Conservation (phyloP, 495 filamentous ascomycete species). For the Astrocystis sublimbata region DNA sequence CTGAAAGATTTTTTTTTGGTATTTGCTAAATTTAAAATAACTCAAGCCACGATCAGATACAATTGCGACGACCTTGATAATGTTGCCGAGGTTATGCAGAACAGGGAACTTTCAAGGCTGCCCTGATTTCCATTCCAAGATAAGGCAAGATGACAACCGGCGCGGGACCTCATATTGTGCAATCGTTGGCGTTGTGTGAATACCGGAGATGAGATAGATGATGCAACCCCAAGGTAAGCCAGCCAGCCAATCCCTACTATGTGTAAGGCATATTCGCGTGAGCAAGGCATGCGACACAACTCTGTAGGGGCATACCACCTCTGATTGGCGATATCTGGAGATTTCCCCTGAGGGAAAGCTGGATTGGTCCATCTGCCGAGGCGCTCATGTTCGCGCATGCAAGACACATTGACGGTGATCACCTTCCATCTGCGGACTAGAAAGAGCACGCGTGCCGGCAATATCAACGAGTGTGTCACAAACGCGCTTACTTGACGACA, state of each 20-base stretch:
- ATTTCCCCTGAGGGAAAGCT: constrained; percentile 32
- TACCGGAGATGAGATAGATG: constrained; percentile 23
- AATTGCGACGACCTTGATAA: neutral
- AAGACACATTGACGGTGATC: constrained; percentile 30
- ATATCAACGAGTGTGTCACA: constrained; percentile 16
- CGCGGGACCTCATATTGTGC: constrained; percentile 30
- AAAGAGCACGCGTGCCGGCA: constrained; percentile 25
- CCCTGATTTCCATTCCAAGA: constrained; percentile 9
- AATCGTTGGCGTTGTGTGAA: constrained; percentile 38
- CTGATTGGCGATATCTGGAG: constrained; percentile 26
- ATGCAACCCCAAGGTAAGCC: constrained; percentile 34
- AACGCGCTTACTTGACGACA: constrained; percentile 19
- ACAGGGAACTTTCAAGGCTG: neutral
- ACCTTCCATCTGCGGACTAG: constrained; percentile 36
- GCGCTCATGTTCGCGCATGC: constrained; percentile 21
- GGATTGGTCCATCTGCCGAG: constrained; percentile 27
- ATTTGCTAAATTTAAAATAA: neutral
- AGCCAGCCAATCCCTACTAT: constrained; percentile 17
- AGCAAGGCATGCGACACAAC: constrained; percentile 23
- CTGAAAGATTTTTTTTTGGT: neutral
- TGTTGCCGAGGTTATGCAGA: neutral
- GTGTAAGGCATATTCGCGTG: constrained; percentile 26
- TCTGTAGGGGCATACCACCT: constrained; percentile 8
- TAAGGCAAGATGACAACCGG: constrained; percentile 22
- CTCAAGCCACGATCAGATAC: neutral